A percentile compares a stretch with the other conserved stretches of the same genome.
These are phyloP conservation scores for Trypanosoma vivax DNA, from an alignment of 208 protist genomes.

Conservation along the genomic window DNA sequence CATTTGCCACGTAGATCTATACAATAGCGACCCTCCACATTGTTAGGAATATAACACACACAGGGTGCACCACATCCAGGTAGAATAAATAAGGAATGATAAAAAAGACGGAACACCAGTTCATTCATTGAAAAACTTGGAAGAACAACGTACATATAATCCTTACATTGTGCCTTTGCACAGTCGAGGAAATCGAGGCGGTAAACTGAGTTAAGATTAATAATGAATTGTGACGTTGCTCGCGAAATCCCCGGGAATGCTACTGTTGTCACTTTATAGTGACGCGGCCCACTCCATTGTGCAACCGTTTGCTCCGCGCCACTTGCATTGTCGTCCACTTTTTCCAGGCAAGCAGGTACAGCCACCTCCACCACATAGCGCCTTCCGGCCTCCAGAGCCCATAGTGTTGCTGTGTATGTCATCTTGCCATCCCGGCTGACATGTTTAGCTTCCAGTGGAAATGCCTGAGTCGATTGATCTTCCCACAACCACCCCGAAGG, in stretches of 20 bases:
- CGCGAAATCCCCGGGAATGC: not conserved
- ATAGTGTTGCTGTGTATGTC: conserved; percentile 8
- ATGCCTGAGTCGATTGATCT: not conserved
- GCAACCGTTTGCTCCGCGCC: too few species aligned
- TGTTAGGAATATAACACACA: conserved; percentile 8
- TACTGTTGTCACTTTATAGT: too few species aligned
- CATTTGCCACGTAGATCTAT: conserved; percentile 35
- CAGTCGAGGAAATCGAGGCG: conserved; percentile 44
- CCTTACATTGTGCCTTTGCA: conserved; percentile 22
- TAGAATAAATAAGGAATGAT: conserved; percentile 58
- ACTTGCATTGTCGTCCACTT: not conserved
- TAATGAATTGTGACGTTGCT: not conserved
- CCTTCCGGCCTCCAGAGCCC: conserved; percentile 1
- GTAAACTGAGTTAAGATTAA: conserved; percentile 17
- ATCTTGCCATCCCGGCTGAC: not conserved
- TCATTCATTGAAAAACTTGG: conserved; percentile 14
- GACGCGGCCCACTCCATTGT: too few species aligned
- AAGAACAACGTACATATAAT: conserved; percentile 24
- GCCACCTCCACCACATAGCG: not conserved
- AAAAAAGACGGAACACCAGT: conserved; percentile 28
- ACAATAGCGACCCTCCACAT: conserved; percentile 7
- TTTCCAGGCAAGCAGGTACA: not conserved
- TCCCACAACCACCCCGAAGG: not conserved
- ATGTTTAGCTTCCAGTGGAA: not conserved
- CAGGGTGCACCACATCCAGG: not conserved